Evolutionary conservation across 1,284 basidiomycete species (phyloP), one percentile per base, ranked within the genome.

Genomic region (Microbotryum scabiosae): DNA sequence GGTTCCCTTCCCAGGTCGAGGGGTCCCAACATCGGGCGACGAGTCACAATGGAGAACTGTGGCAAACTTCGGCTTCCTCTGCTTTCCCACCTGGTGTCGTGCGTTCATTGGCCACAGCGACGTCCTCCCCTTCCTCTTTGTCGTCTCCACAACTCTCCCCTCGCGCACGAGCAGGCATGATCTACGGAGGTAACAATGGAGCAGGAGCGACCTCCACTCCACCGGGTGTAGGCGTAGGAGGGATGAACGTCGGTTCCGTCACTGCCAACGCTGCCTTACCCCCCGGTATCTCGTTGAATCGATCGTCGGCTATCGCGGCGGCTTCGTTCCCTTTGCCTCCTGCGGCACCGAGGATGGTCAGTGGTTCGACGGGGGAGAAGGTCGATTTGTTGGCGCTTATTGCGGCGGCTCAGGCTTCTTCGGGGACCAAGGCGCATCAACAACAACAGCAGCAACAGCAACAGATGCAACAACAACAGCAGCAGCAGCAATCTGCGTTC

Each of bases 251-350:
- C 14, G 36, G 14, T 16, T 41, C 36, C 36, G 16, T 41, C 36
- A 41, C 36, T 41, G n/a, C 36, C 6, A 5, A 46, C 47, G 30
- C 36, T 12, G 36, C 36, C 16, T 41, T 41, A 41, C 55, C 65
- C 20, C 65, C 65, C 3, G 65, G 65, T 1, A 61, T 66, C 44
- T 45, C 57, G 20, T 57, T 53, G n/a, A 50, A 47, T 16, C 56
- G 58, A 21, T 41, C 36, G 8, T 52, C 59, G 4, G 58, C 63
- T 2, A 67, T 67, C 25, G 63, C 65, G 1, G 62, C 65, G 18
- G 65, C 65, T n/a, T 59, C 56, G 18, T 67, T 67, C 61, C 66
- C 66, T 9, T 59, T 67, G 0, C 66, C 66, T 21, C 66, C 66
- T n/a, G 59, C 66, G 3, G 66, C 63, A 5, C 66, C 66, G 16